These are phyloP conservation scores for Schizochytrium sp. DNA, from an alignment of 108 stramenopile genomes.

Conservation along the genomic window DNA sequence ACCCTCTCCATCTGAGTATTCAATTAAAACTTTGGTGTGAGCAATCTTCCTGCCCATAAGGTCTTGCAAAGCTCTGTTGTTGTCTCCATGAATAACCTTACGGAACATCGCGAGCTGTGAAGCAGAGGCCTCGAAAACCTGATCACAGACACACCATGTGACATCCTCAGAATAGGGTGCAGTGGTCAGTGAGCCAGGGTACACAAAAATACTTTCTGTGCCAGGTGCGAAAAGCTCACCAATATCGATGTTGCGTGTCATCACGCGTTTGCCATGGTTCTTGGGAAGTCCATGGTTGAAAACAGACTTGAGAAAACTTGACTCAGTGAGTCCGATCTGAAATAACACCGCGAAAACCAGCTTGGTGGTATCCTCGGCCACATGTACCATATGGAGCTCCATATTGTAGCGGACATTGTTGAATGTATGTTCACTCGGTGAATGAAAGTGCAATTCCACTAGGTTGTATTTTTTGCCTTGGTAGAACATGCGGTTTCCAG, in stretches of 20 bases:
- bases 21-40: neutral
- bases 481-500: neutral
- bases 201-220: neutral
- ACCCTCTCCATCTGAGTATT: too few relatives aligned
- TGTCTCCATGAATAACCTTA: neutral
- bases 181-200: slow-evolving; percentile 18
- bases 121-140: neutral
- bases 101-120: neutral
- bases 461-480: neutral
- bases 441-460: neutral
- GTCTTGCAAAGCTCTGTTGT: neutral
- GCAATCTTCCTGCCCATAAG: neutral
- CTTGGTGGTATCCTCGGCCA: neutral
- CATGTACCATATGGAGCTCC: neutral
- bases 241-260: neutral
- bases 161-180: slow-evolving; percentile 4
- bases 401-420: neutral
- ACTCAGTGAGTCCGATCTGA: neutral
- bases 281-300: neutral
- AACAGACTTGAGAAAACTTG: neutral
- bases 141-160: neutral
- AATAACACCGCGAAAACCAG: neutral
- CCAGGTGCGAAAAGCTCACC: neutral
- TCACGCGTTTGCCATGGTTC: neutral
- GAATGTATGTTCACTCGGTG: slow-evolving; percentile 19